Conservation (phyloP, 495 filamentous ascomycete genomes). For the Corynascus novoguineensis region DNA sequence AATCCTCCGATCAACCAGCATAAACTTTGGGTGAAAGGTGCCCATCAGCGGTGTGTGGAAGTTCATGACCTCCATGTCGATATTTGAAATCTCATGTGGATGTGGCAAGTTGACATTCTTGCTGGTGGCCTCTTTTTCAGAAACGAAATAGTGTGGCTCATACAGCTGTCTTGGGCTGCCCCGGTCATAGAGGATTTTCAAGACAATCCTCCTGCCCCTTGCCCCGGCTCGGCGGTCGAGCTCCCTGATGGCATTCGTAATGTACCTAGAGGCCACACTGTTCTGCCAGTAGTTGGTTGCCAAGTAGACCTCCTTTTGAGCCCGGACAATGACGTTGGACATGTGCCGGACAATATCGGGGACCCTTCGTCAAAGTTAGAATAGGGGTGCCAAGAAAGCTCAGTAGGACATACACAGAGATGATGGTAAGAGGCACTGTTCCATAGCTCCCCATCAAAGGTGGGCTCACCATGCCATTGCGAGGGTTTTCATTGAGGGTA, state of each 20-base stretch:
- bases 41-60: slow-evolving; percentile 67
- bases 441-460: slow-evolving; percentile 65
- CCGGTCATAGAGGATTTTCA: slow-evolving; percentile 73
- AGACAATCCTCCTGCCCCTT: slow-evolving; percentile 51
- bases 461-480: slow-evolving; percentile 58
- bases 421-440: slow-evolving; percentile 60
- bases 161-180: slow-evolving; percentile 58
- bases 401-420: slow-evolving; percentile 48
- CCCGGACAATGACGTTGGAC: slow-evolving; percentile 67
- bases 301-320: slow-evolving; percentile 65
- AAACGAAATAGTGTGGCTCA: slow-evolving; percentile 57
- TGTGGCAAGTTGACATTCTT: slow-evolving; percentile 54
- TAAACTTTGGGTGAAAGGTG: slow-evolving; percentile 73
- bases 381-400: background rate
- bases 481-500: slow-evolving; percentile 52
- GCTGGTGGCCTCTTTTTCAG: slow-evolving; percentile 51
- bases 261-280: slow-evolving; percentile 57
- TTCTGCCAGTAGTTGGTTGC: slow-evolving; percentile 72
- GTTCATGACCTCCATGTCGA: slow-evolving; percentile 69
- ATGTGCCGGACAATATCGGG: slow-evolving; percentile 68
- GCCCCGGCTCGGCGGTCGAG: slow-evolving; percentile 59
- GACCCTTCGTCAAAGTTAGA: slow-evolving; percentile 33
- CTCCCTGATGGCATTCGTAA: slow-evolving; percentile 64
- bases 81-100: slow-evolving; percentile 58
- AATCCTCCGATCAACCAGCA: slow-evolving; percentile 65